phyloP scores from a whole-genome alignment of 1,139 yeast species.

The Suhomyces bribrorum region DNA sequence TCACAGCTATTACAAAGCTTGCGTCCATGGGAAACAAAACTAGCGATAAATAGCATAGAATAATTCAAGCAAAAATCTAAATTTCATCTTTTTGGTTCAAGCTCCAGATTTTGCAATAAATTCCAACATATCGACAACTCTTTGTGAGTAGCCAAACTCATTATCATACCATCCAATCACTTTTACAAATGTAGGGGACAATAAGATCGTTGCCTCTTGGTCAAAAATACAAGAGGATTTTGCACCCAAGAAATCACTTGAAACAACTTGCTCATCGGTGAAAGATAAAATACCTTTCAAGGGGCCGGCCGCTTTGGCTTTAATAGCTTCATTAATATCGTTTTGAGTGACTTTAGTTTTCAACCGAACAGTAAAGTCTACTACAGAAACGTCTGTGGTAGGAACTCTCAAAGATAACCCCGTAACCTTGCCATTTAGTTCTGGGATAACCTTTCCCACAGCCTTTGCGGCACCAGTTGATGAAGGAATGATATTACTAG shows the following conservation, averaged over 20 bases:
- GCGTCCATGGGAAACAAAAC: too few relatives aligned
- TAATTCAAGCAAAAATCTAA: not conserved
- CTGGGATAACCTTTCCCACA: constrained; percentile 26
- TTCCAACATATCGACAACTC: constrained; percentile 26
- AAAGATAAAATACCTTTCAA: constrained; percentile 24
- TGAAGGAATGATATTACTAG: constrained; percentile 26
- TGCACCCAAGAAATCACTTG: constrained; percentile 24
- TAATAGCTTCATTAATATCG: constrained; percentile 23
- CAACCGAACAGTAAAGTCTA: constrained; percentile 26
- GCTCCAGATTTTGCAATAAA: not conserved
- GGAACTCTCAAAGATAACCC: constrained; percentile 28
- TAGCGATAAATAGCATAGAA: too few relatives aligned
- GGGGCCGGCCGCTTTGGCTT: constrained; percentile 22
- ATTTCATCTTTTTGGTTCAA: too few relatives aligned
- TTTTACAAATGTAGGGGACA: constrained; percentile 26
- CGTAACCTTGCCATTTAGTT: constrained; percentile 27
- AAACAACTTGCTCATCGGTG: constrained; percentile 26
- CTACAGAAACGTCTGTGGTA: constrained; percentile 25
- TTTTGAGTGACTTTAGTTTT: constrained; percentile 22
- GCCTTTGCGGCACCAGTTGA: constrained; percentile 29
- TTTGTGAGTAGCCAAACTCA: constrained; percentile 27
- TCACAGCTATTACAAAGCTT: too few relatives aligned
- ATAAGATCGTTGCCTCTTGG: constrained; percentile 27
- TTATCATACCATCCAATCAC: constrained; percentile 27
- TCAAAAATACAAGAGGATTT: constrained; percentile 24